phyloP scores from a whole-genome alignment of 2,329 filamentous ascomycete species.

The Paraphoma chrysanthemicola region DNA sequence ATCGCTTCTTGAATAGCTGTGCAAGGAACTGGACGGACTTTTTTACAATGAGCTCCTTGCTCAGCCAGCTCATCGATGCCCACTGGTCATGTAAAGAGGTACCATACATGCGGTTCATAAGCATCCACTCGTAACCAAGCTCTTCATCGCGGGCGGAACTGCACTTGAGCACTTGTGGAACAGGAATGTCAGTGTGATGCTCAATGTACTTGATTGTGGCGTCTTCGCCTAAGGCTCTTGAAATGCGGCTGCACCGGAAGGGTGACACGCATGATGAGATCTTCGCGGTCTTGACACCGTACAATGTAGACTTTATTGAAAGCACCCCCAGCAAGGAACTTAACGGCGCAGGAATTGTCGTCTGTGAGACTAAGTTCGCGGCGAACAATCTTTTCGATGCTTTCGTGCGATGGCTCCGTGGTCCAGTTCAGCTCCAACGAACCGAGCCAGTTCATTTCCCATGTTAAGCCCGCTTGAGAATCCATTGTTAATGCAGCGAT shows the following conservation, averaged over 20 bases:
- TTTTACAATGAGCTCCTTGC: slow-evolving; percentile 14
- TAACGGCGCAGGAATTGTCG: too few species aligned
- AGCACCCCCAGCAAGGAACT: too few species aligned
- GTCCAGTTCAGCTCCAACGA: too few species aligned
- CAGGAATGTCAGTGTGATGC: slow-evolving; percentile 23
- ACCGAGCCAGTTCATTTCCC: too few species aligned
- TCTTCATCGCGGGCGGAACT: slow-evolving; percentile 12
- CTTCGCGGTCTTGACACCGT: background rate
- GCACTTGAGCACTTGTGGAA: slow-evolving; percentile 17
- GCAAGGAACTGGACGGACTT: slow-evolving; percentile 4
- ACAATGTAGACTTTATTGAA: slow-evolving; percentile 17
- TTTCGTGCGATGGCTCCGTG: too few species aligned
- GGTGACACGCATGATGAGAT: slow-evolving; percentile 35
- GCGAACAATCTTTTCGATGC: too few species aligned
- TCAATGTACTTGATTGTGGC: slow-evolving; percentile 26
- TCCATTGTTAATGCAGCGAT: too few species aligned
- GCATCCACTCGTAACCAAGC: slow-evolving; percentile 34
- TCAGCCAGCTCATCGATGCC: slow-evolving; percentile 8
- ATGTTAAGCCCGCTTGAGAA: too few species aligned
- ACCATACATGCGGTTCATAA: slow-evolving; percentile 25
- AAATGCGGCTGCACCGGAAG: slow-evolving; percentile 25
- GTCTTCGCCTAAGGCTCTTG: slow-evolving; percentile 24
- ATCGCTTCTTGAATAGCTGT: slow-evolving; percentile 6
- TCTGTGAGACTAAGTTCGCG: too few species aligned
- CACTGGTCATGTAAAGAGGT: background rate